Conservation (phyloP, 2,329 filamentous ascomycete genomes). For the Xylariaceae sp. region DNA sequence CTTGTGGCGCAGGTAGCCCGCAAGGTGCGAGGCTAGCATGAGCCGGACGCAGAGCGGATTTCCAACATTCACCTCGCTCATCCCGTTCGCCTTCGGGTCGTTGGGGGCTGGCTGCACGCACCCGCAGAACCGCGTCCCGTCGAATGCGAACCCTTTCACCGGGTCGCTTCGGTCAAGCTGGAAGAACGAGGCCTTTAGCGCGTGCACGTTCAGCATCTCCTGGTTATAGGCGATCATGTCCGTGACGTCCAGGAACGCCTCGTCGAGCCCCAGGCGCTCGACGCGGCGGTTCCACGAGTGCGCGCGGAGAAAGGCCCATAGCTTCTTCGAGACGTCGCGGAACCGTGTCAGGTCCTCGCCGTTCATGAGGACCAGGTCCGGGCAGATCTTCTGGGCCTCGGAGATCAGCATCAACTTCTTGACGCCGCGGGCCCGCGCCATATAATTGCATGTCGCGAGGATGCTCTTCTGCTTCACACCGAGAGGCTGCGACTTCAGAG, state of each 20-base stretch:
- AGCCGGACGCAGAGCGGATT: conserved; percentile 63
- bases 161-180: conserved; percentile 75
- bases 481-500: conserved; percentile 73
- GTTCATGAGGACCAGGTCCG: conserved; percentile 82
- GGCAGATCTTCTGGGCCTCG: conserved; percentile 80
- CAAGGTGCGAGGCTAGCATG: conserved; percentile 80
- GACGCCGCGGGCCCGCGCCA: conserved; percentile 74
- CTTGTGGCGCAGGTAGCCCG: conserved; percentile 71
- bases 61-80: conserved; percentile 34
- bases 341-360: conserved; percentile 88
- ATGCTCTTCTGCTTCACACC: conserved; percentile 95
- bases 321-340: conserved; percentile 80
- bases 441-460: conserved; percentile 92
- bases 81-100: conserved; percentile 32
- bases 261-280: conserved; percentile 88
- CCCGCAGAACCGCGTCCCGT: conserved; percentile 72
- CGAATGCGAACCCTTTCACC: conserved; percentile 78
- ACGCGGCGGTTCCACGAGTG: conserved; percentile 80
- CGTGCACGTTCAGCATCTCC: conserved; percentile 69
- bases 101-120: conserved; percentile 48
- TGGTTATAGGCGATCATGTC: conserved; percentile 86
- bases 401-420: conserved; percentile 84
- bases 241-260: conserved; percentile 85
- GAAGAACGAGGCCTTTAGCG: conserved; percentile 76
- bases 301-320: conserved; percentile 74